These are phyloP conservation scores for Neurospora sp. DNA, from an alignment of 2,329 filamentous ascomycete genomes.

Conservation along the genomic window DNA sequence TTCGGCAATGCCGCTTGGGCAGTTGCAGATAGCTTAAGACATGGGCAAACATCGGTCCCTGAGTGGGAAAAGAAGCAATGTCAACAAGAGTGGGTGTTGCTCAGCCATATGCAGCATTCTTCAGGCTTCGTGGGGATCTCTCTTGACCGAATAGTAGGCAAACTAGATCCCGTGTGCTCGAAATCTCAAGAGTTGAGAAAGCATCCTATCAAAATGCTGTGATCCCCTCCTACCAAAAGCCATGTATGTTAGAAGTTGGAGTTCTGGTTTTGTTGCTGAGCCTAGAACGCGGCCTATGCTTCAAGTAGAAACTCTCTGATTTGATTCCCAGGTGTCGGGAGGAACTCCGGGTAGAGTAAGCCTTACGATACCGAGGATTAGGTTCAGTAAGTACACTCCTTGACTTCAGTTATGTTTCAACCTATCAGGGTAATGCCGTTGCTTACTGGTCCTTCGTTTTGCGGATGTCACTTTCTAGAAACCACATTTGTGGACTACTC, in stretches of 20 bases:
- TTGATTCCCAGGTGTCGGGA: not conserved
- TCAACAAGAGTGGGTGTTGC: not conserved
- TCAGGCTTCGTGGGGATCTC: not conserved
- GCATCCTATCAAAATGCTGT: not conserved
- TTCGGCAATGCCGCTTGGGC: not conserved
- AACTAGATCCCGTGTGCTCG: not conserved
- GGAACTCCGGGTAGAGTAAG: not conserved
- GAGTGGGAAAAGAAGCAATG: not conserved
- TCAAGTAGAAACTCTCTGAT: not conserved
- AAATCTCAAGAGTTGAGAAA: not conserved
- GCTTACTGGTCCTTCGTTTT: not conserved
- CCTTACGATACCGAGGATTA: not conserved
- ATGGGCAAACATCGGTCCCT: not conserved
- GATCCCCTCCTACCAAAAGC: not conserved
- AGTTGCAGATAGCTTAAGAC: not conserved
- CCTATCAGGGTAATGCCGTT: not conserved
- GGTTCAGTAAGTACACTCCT: not conserved
- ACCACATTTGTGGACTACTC: not conserved
- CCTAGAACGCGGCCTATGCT: not conserved
- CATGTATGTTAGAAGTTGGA: not conserved
- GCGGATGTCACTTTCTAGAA: not conserved
- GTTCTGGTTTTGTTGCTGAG: not conserved
- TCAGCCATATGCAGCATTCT: not conserved
- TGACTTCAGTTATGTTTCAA: not conserved
- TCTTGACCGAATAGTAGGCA: not conserved